Evolutionary conservation across 2,329 filamentous ascomycete species (phyloP).

Genomic region (Botrytis sinoallii): DNA sequence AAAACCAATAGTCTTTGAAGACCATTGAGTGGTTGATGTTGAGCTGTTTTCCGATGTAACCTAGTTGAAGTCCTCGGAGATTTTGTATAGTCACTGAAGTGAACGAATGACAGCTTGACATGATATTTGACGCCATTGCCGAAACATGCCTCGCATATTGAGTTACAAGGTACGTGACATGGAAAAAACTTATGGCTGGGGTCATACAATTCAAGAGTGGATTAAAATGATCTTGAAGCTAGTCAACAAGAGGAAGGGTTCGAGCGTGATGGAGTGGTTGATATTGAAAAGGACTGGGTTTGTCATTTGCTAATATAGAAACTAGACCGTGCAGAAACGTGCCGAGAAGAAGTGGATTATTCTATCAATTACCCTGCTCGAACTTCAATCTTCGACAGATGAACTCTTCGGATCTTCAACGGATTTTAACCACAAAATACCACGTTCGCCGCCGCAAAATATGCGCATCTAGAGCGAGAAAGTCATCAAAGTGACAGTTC

Average conservation of each 20-base stretch:
- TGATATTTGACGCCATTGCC: slow-evolving; percentile 22
- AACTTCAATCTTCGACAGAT: background rate
- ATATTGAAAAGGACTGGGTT: slow-evolving; percentile 3
- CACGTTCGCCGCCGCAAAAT: slow-evolving; percentile 13
- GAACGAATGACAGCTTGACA: slow-evolving; percentile 18
- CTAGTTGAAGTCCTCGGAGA: slow-evolving; percentile 12
- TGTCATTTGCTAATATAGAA: background rate
- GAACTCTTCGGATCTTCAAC: slow-evolving; percentile 16
- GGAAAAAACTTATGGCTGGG: background rate
- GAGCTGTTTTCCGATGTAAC: slow-evolving; percentile 4
- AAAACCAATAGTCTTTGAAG: background rate
- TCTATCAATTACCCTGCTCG: background rate
- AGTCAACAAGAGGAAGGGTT: background rate
- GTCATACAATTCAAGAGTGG: slow-evolving; percentile 10
- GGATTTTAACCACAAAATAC: slow-evolving; percentile 3
- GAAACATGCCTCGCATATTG: slow-evolving; percentile 19
- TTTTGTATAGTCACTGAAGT: background rate
- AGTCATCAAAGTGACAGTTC: background rate
- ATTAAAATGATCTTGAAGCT: background rate
- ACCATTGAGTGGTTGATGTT: slow-evolving; percentile 7
- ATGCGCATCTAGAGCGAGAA: background rate
- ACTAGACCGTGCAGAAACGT: slow-evolving; percentile 11
- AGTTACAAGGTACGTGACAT: slow-evolving; percentile 15
- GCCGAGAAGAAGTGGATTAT: slow-evolving; percentile 4
- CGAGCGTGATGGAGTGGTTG: slow-evolving; percentile 11